phyloP scores from a whole-genome alignment of 371 early-diverging fungal species.

The Nematocida ironsii region DNA sequence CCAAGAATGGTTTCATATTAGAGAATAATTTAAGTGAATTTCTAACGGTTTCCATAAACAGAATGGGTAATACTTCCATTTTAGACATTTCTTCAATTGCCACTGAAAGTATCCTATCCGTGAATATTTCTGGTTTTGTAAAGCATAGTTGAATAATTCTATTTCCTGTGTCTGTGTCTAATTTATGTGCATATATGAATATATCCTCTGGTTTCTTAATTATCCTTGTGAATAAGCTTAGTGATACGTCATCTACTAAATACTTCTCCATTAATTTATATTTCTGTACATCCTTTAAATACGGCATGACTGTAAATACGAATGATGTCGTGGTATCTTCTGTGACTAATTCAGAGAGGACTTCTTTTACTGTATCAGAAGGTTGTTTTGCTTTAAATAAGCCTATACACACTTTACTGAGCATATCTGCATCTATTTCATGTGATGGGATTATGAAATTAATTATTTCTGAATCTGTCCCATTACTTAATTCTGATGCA shows the following conservation, averaged over 20 bases:
- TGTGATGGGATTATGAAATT: slow-evolving; percentile 23
- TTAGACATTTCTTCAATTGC: background rate
- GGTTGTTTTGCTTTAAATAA: slow-evolving; percentile 35
- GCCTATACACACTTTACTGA: slow-evolving; percentile 43
- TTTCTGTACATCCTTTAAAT: slow-evolving; percentile 25
- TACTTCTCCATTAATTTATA: slow-evolving; percentile 18
- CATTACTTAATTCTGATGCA: slow-evolving; percentile 12
- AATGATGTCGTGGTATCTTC: background rate
- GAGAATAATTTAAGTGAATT: slow-evolving; percentile 9
- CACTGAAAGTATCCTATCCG: slow-evolving; percentile 36
- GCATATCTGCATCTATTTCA: slow-evolving; percentile 35
- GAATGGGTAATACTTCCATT: background rate
- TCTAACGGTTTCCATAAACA: background rate
- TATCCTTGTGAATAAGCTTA: slow-evolving; percentile 29
- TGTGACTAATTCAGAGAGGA: slow-evolving; percentile 1
- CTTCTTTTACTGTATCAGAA: background rate
- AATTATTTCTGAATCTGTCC: background rate
- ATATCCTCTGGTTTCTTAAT: slow-evolving; percentile 25
- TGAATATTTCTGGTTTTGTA: slow-evolving; percentile 27
- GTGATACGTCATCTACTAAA: slow-evolving; percentile 39
- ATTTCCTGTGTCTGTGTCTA: background rate
- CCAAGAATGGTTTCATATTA: slow-evolving; percentile 47
- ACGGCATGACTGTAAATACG: slow-evolving; percentile 35
- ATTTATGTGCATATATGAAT: background rate
- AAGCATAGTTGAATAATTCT: slow-evolving; percentile 17